Conservation (phyloP, 306 rosid species). For the Sindora glabra region DNA sequence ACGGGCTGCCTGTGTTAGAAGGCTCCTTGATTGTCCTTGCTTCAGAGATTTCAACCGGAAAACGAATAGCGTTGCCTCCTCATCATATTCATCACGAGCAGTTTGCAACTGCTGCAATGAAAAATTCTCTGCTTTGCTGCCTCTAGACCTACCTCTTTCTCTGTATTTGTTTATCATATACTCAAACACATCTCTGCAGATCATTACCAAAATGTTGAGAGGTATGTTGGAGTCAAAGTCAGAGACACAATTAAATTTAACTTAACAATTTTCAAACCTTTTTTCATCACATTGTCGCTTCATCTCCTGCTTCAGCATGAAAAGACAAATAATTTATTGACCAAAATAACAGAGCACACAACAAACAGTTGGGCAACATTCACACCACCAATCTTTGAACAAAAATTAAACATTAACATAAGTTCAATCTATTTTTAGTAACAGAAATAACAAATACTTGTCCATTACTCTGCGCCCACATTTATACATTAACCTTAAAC, state of each 20-base stretch:
- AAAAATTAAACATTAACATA: constrained; percentile 1
- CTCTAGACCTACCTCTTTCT: constrained; percentile 77
- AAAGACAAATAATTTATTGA: constrained; percentile 11
- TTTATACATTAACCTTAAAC: background rate
- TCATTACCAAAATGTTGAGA: constrained; percentile 23
- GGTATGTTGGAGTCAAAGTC: background rate
- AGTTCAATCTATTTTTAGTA: background rate
- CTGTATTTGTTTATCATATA: constrained; percentile 57
- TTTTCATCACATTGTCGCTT: constrained; percentile 93
- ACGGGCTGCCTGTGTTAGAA: constrained; percentile 98
- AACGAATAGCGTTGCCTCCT: constrained; percentile 86
- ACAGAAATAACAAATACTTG: background rate
- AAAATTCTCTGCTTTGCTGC: constrained; percentile 64
- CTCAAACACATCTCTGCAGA: constrained; percentile 74
- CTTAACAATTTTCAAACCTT: constrained; percentile 45
- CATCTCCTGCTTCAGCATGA: constrained; percentile 82
- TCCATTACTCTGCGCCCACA: background rate
- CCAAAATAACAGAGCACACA: constrained; percentile 1
- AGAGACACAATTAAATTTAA: constrained; percentile 7
- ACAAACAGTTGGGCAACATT: background rate
- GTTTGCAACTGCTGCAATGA: constrained; percentile 64
- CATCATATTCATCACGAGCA: constrained; percentile 90
- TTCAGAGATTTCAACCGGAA: constrained; percentile 93
- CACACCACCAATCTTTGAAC: background rate
- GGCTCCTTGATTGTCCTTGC: constrained; percentile 96